phyloP scores from a whole-genome alignment of 2,329 filamentous ascomycete species.

The Alternaria atra region DNA sequence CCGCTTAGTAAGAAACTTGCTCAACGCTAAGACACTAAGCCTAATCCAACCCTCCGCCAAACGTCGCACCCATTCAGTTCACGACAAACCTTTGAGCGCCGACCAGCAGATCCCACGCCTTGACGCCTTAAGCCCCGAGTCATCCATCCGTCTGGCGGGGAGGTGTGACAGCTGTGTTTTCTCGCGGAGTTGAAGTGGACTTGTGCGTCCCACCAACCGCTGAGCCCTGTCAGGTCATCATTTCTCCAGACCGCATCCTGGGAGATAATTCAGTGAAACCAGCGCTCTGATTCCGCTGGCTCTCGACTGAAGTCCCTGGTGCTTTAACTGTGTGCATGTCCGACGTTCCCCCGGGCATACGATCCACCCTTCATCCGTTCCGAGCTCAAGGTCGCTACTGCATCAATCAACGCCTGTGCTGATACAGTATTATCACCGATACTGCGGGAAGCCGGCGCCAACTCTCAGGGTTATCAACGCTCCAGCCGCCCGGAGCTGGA shows the following conservation, averaged over 20 bases:
- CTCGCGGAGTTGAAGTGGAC: constrained; percentile 18
- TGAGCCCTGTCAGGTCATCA: constrained; percentile 2
- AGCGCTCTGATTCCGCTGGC: constrained; percentile 6
- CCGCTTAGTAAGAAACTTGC: constrained; percentile 33
- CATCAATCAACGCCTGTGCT: constrained; percentile 22
- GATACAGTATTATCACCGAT: constrained; percentile 20
- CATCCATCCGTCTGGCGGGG: constrained; percentile 20
- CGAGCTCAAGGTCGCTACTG: constrained; percentile 24
- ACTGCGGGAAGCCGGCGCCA: constrained; percentile 30
- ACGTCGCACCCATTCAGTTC: constrained; percentile 28
- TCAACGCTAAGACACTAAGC: constrained; percentile 30
- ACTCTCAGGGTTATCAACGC: constrained; percentile 26
- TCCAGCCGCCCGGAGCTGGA: constrained; percentile 34
- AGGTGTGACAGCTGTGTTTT: constrained; percentile 20
- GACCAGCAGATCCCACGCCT: constrained; percentile 32
- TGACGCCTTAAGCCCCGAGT: constrained; percentile 25
- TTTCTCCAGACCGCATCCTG: constrained; percentile 4
- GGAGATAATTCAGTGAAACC: constrained; percentile 11
- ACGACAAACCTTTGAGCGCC: constrained; percentile 25
- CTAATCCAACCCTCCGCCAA: constrained; percentile 24
- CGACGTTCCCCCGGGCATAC: constrained; percentile 13
- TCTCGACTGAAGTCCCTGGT: constrained; percentile 9
- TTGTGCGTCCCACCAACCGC: constrained; percentile 20
- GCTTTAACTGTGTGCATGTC: constrained; percentile 14
- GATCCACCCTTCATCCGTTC: constrained; percentile 15